Evolutionary conservation across 768 basidiomycete species (phyloP).

Genomic region (Podaxis sp.): DNA sequence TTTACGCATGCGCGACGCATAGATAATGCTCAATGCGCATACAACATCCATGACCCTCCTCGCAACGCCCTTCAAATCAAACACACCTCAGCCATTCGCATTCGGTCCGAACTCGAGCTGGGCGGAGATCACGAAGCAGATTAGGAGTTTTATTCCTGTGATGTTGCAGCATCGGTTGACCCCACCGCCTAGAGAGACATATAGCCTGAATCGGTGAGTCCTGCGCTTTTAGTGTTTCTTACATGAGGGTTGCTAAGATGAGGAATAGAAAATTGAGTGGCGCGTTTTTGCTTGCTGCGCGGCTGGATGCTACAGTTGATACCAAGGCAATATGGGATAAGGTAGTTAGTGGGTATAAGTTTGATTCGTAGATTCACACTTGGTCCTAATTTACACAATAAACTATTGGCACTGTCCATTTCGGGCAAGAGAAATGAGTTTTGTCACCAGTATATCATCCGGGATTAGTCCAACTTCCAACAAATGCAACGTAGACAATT

Average conservation of each 20-base stretch:
- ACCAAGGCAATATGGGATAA: conserved; percentile 76
- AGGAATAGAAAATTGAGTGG: conserved; percentile 73
- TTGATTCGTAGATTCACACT: conserved; percentile 18
- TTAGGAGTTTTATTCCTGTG: conserved; percentile 79
- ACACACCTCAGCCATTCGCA: conserved; percentile 69
- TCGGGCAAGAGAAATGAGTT: too few species aligned
- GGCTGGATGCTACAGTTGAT: conserved; percentile 72
- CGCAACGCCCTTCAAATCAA: conserved; percentile 77
- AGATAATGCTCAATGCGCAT: conserved; percentile 89
- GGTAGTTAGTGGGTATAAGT: conserved; percentile 46
- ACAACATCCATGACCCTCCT: conserved; percentile 80
- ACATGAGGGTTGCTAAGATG: not conserved
- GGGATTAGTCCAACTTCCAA: too few species aligned
- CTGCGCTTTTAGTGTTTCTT: not conserved
- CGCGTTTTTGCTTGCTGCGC: conserved; percentile 74
- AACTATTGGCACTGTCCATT: too few species aligned
- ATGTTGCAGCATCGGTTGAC: conserved; percentile 90
- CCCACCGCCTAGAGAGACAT: conserved; percentile 93
- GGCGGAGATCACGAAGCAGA: conserved; percentile 72
- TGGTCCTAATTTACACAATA: too few species aligned
- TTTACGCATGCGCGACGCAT: not conserved
- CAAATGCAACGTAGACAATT: not conserved
- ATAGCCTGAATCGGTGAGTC: conserved; percentile 83
- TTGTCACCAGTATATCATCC: too few species aligned
- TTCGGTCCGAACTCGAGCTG: conserved; percentile 70